These are phyloP conservation scores for Penicillium sp. DNA, from an alignment of 2,329 filamentous ascomycete genomes.

Conservation along the genomic window DNA sequence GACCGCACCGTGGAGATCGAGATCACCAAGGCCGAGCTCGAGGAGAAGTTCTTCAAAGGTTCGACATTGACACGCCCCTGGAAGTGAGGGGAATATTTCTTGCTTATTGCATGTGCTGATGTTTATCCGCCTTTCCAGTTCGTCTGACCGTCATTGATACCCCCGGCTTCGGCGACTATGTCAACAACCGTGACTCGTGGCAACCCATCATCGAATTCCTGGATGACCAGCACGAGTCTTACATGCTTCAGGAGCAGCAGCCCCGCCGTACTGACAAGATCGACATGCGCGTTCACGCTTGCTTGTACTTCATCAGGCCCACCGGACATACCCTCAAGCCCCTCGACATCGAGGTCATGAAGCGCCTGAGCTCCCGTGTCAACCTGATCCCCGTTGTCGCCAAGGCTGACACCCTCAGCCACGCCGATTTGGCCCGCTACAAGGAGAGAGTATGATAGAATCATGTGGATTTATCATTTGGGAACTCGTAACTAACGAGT, in stretches of 20 bases:
- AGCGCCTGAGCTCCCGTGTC: conserved; percentile 94
- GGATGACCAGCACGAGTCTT: conserved; percentile 99
- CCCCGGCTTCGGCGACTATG: conserved; percentile 98
- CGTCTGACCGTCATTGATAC: conserved; percentile 98
- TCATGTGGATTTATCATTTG: not conserved
- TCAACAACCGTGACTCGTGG: conserved; percentile 99
- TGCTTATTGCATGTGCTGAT: conserved; percentile 5
- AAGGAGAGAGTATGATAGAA: conserved; percentile 75
- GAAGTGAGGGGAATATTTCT: not conserved
- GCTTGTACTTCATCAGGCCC: conserved; percentile 97
- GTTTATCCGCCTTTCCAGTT: conserved; percentile 56
- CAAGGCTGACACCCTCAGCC: conserved; percentile 97
- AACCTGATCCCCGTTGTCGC: conserved; percentile 98
- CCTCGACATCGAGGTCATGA: conserved; percentile 99
- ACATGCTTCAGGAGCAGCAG: conserved; percentile 99
- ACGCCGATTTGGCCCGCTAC: conserved; percentile 85
- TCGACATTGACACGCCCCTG: conserved; percentile 20
- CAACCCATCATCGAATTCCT: conserved; percentile 99
- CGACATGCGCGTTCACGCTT: conserved; percentile 96
- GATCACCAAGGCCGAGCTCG: conserved; percentile 98
- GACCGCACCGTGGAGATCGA: conserved; percentile 99
- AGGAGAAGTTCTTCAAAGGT: conserved; percentile 99
- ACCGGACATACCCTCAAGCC: conserved; percentile 98
- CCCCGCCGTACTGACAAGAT: conserved; percentile 98
- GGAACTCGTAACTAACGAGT: conserved; percentile 7